phyloP scores from a whole-genome alignment of 495 filamentous ascomycete genomes.

The Cudoniella acicularis region DNA sequence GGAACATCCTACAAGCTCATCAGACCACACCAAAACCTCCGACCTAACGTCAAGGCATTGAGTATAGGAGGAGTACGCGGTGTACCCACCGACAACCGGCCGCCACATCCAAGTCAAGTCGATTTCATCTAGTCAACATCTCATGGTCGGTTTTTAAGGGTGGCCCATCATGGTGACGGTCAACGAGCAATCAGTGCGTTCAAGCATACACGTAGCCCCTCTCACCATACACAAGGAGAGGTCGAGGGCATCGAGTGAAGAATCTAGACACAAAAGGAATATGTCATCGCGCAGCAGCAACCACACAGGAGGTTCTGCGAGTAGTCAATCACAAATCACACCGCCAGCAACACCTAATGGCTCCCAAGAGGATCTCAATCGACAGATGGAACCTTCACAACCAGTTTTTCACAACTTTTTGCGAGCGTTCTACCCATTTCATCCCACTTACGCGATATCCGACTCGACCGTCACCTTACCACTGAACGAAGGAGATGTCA shows the following conservation, averaged over 20 bases:
- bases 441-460: constrained; percentile 61
- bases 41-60: neutral
- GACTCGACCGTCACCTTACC: constrained; percentile 85
- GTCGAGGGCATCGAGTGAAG: constrained; percentile 41
- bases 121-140: neutral
- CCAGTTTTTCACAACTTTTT: constrained; percentile 90
- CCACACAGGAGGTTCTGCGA: constrained; percentile 37
- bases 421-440: constrained; percentile 93
- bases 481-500: constrained; percentile 84
- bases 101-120: constrained; percentile 1
- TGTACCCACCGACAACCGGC: neutral
- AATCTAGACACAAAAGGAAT: constrained; percentile 35
- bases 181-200: constrained; percentile 46
- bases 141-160: constrained; percentile 23
- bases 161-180: constrained; percentile 41
- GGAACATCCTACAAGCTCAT: constrained; percentile 1
- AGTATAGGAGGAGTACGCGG: neutral
- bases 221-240: constrained; percentile 66
- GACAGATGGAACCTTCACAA: constrained; percentile 41
- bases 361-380: constrained; percentile 52
- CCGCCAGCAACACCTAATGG: constrained; percentile 70
- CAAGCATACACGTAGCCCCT: constrained; percentile 68
- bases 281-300: constrained; percentile 36
- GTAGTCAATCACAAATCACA: constrained; percentile 44
- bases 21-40: neutral